A percentile compares a stretch with the other conserved stretches of the same genome.
Evolutionary conservation across 2,329 filamentous ascomycete species (phyloP).

Genomic region (Penicillium sp.): DNA sequence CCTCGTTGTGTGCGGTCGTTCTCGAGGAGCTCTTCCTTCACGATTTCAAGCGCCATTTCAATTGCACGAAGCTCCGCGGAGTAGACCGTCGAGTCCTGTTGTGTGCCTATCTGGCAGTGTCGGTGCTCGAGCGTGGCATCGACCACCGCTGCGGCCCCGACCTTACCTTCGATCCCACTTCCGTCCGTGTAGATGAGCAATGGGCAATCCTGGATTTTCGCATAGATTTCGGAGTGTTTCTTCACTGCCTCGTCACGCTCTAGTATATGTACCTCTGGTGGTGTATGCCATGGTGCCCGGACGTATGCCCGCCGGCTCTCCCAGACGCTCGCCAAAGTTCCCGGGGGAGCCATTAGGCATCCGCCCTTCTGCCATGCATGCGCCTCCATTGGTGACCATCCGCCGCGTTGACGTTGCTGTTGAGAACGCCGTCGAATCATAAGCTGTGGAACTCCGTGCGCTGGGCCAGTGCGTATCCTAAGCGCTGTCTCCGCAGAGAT

Average conservation of each 20-base stretch:
- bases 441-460: neutral
- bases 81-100: neutral
- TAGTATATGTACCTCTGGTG: neutral
- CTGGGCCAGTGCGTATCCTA: neutral
- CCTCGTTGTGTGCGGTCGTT: neutral
- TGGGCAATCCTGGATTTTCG: too few species aligned
- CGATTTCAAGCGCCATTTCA: neutral
- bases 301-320: neutral
- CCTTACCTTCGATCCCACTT: neutral
- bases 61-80: neutral
- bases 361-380: neutral
- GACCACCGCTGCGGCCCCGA: neutral
- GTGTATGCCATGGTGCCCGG: neutral
- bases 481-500: neutral
- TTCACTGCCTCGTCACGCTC: neutral
- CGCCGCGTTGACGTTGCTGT: neutral
- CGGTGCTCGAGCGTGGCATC: neutral
- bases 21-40: neutral
- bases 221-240: neutral
- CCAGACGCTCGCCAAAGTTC: neutral
- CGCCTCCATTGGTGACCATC: neutral
- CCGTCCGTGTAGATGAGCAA: constrained; percentile 1
- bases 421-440: neutral
- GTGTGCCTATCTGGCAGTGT: neutral
- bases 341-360: neutral